phyloP scores from a whole-genome alignment of 1,284 basidiomycete species.

The Sanghuangporus weigelae region DNA sequence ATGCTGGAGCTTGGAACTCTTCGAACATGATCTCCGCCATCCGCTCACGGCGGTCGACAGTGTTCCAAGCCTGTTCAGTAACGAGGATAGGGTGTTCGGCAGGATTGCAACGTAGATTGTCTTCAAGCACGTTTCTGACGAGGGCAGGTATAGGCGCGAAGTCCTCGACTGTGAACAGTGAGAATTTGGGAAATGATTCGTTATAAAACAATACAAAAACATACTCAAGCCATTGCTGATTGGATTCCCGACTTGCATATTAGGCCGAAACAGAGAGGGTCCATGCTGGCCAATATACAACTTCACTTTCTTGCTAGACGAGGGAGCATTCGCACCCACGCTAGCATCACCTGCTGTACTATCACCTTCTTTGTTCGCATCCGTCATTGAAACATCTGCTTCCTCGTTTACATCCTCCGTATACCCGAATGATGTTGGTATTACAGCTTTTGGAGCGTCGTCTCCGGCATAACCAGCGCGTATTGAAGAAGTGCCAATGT shows the following conservation, averaged over 20 bases:
- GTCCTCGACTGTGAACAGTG: slow-evolving; percentile 57
- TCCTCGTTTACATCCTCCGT: slow-evolving; percentile 37
- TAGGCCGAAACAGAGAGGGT: slow-evolving; percentile 86
- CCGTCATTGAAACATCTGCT: slow-evolving; percentile 54
- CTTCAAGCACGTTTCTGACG: slow-evolving; percentile 70
- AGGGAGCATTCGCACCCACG: slow-evolving; percentile 10
- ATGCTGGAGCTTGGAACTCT: slow-evolving; percentile 90
- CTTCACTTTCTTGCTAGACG: slow-evolving; percentile 45
- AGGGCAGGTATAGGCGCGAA: slow-evolving; percentile 72
- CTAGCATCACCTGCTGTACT: slow-evolving; percentile 3
- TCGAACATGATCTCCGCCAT: slow-evolving; percentile 98
- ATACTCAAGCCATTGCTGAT: slow-evolving; percentile 82
- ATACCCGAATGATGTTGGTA: slow-evolving; percentile 89
- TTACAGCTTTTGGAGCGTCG: slow-evolving; percentile 89
- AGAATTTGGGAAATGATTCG: background rate
- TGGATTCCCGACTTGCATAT: slow-evolving; percentile 84
- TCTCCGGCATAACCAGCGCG: slow-evolving; percentile 97
- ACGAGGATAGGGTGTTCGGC: slow-evolving; percentile 89
- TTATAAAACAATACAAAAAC: slow-evolving; percentile 24
- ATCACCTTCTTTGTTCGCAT: slow-evolving; percentile 30
- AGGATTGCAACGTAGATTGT: slow-evolving; percentile 68
- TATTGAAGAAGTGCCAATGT: slow-evolving; percentile 87
- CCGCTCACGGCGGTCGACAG: slow-evolving; percentile 80
- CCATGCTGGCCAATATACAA: slow-evolving; percentile 89
- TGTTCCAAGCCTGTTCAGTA: slow-evolving; percentile 97